Conservation (phyloP, 306 rosid genomes). For the Prunus mira region DNA sequence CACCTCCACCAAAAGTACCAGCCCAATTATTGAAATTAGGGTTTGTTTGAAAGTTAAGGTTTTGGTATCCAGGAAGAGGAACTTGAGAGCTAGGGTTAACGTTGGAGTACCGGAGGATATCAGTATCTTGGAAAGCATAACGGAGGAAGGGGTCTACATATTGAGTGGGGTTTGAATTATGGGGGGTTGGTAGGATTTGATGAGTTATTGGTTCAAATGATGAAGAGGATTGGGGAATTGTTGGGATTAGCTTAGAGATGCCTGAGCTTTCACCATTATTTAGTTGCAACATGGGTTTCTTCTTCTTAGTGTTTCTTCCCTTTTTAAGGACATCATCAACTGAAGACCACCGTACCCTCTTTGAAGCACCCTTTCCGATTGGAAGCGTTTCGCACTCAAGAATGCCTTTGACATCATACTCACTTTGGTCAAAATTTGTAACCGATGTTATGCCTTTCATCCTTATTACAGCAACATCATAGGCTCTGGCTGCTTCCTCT, state of each 20-base stretch:
- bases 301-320: background rate
- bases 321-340: slow-evolving; percentile 4
- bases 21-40: background rate
- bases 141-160: background rate
- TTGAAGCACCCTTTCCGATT: slow-evolving; percentile 25
- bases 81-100: slow-evolving; percentile 2
- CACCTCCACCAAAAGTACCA: background rate
- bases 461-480: slow-evolving; percentile 31
- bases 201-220: background rate
- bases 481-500: slow-evolving; percentile 35
- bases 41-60: background rate
- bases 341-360: background rate
- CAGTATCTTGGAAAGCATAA: background rate
- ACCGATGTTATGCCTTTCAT: slow-evolving; percentile 6
- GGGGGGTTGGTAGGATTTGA: background rate
- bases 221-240: background rate
- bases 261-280: background rate
- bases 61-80: background rate
- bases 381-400: slow-evolving; percentile 7
- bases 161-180: background rate
- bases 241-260: background rate
- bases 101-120: background rate
- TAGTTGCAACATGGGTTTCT: background rate
- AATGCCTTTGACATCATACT: slow-evolving; percentile 24
- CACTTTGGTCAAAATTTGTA: slow-evolving; percentile 19